Evolutionary conservation across 257 asterid genomes (phyloP), one percentile per base, ranked within the genome.

Genomic region (Primulina eburnea): DNA sequence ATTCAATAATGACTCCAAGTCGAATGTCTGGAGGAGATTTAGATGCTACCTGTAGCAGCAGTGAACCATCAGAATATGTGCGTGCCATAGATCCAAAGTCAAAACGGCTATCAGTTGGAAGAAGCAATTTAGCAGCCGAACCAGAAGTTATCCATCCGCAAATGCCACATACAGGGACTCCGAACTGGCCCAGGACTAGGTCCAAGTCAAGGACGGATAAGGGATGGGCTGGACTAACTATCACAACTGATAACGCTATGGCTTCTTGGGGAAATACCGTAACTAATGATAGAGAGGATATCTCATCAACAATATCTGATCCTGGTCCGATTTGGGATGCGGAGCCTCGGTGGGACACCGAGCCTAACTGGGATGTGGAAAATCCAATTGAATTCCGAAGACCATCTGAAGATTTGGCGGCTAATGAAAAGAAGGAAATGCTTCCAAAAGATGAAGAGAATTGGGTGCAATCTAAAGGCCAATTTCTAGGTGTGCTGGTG

Each of bases 321-420:
- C 99, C 99, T 0, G 97, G 97, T 40, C 99, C 99, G 16, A 86
- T 93, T 68, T 93, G 99, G 99, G 97, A 93, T 77, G 78, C 97
- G 26, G 99, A 90, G 82, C 99, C 99, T 12, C 88, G 92, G 63
- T 93, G 99, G 99, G 99, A 90, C 71, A 72, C 86, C 14, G 99
- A 90, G 73, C 85, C 89, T 32, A 79, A 76, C 65, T 85, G 93
- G 91, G 82, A 76, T 38, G 71, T 75, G 6, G 97, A 89, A 60
- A 86, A 86, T 75, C 89, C 86, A 62, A 79, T 86, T 62, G 97
- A 93, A 80, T 82, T 88, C 77, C 91, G 92, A 2, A 92, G 88
- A 26, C 88, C 83, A 16, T 64, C 81, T 10, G 92, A 86, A 67
- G 98, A 82, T 57, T 20, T 75, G 68, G 89, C 73, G 64, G 81